Evolutionary conservation across 768 basidiomycete species (phyloP).

Genomic region (Pleurotus ostreatus): DNA sequence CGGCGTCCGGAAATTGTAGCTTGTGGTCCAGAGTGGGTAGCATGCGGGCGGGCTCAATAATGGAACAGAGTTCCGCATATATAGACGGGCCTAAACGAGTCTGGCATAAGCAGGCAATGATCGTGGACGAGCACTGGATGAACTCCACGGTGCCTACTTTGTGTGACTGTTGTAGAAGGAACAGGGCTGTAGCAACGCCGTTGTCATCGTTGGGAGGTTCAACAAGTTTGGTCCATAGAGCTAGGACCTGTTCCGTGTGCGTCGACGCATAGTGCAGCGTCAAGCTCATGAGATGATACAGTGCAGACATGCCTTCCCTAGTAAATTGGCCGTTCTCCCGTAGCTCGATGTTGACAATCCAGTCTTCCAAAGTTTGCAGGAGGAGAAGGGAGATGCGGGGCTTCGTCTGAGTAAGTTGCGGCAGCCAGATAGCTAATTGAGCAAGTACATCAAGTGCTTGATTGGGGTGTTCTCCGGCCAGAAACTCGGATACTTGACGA

Average conservation of each 20-base stretch:
- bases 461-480: slow-evolving; percentile 73
- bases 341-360: slow-evolving; percentile 76
- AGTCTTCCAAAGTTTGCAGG: slow-evolving; percentile 77
- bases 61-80: slow-evolving; percentile 78
- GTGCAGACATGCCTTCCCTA: slow-evolving; percentile 54
- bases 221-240: slow-evolving; percentile 77
- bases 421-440: slow-evolving; percentile 72
- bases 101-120: slow-evolving; percentile 81
- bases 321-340: slow-evolving; percentile 55
- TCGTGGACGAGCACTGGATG: slow-evolving; percentile 72
- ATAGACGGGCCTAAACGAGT: slow-evolving; percentile 67
- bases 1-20: slow-evolving; percentile 53
- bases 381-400: slow-evolving; percentile 44
- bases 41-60: slow-evolving; percentile 85
- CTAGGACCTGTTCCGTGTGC: slow-evolving; percentile 76
- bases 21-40: slow-evolving; percentile 73
- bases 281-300: slow-evolving; percentile 82
- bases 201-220: slow-evolving; percentile 68
- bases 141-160: slow-evolving; percentile 78
- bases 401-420: slow-evolving; percentile 39
- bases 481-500: slow-evolving; percentile 67
- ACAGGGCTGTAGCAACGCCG: slow-evolving; percentile 75
- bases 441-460: slow-evolving; percentile 62
- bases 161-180: slow-evolving; percentile 83
- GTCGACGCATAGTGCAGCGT: slow-evolving; percentile 70